These are phyloP conservation scores for Cornus kousa DNA, from an alignment of 148 eudicot genomes.

Conservation along the genomic window DNA sequence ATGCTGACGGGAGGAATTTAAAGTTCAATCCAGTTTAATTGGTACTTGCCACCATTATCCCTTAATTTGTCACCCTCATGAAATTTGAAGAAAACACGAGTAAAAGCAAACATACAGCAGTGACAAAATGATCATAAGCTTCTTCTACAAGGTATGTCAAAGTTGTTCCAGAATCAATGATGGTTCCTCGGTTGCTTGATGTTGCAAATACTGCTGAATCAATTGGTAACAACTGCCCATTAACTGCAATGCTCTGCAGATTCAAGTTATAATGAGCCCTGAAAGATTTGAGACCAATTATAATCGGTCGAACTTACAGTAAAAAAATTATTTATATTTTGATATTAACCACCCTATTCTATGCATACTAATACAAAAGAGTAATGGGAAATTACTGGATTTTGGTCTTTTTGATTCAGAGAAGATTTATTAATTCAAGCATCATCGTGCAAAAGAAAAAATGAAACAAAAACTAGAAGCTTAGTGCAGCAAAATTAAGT, in stretches of 20 bases:
- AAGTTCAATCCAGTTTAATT: not conserved
- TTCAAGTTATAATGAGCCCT: conserved; percentile 91
- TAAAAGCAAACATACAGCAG: conserved; percentile 54
- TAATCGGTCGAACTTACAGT: conserved; percentile 6
- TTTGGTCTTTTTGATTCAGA: not conserved
- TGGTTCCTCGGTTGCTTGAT: conserved; percentile 73
- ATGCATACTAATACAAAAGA: not conserved
- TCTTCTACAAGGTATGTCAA: conserved; percentile 85
- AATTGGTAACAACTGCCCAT: conserved; percentile 74
- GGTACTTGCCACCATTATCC: not conserved
- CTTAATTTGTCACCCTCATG: not conserved
- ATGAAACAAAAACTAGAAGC: not conserved
- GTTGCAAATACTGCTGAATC: conserved; percentile 72
- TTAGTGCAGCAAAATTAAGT: not conserved
- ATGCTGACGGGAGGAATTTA: not conserved
- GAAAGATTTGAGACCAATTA: conserved; percentile 26
- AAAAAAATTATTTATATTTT: not conserved
- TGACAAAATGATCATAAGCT: conserved; percentile 82
- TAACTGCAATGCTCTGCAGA: conserved; percentile 76
- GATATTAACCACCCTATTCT: not conserved
- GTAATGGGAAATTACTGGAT: not conserved
- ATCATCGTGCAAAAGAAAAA: not conserved
- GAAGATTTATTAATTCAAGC: not conserved
- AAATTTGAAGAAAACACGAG: not conserved
- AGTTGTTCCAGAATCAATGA: conserved; percentile 95